Percentiles rank a stretch among this genome's conserved stretches.
Conservation (phyloP, 345 rosid species). For the Cardamine chenopodiifolia region DNA sequence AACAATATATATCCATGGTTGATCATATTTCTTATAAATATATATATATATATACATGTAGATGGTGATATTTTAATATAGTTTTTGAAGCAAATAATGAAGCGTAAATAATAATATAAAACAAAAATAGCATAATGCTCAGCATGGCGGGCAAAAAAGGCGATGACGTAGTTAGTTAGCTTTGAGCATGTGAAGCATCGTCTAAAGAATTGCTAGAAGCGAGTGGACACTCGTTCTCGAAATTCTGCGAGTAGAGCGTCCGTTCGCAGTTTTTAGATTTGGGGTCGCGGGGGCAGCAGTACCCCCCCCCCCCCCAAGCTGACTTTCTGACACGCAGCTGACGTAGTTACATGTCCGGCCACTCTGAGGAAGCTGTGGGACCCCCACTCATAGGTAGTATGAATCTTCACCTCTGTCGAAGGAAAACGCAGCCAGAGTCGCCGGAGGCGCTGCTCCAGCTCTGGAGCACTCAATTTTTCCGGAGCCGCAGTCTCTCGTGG, state of each 20-base stretch:
- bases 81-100: too few species aligned
- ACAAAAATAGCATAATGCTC: too few species aligned
- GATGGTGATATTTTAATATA: too few species aligned
- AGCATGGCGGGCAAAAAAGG: slow-evolving; percentile 30
- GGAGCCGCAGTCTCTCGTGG: slow-evolving; percentile 52
- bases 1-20: too few species aligned
- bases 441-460: slow-evolving; percentile 47
- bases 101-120: too few species aligned
- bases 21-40: too few species aligned
- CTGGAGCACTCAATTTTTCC: slow-evolving; percentile 51
- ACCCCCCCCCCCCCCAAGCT: too few species aligned
- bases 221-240: slow-evolving; percentile 58
- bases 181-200: slow-evolving; percentile 50
- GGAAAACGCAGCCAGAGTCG: slow-evolving; percentile 50
- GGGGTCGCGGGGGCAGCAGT: slow-evolving; percentile 51
- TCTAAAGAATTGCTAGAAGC: slow-evolving; percentile 65
- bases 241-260: slow-evolving; percentile 44
- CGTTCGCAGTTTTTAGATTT: slow-evolving; percentile 49
- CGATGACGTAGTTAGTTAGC: slow-evolving; percentile 40
- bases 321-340: too few species aligned
- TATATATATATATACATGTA: too few species aligned
- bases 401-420: too few species aligned
- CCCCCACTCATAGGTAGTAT: too few species aligned
- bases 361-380: background rate
- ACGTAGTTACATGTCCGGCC: too few species aligned